Evolutionary conservation across 495 filamentous ascomycete genomes (phyloP).

Genomic region (Articulospora tetracladia): DNA sequence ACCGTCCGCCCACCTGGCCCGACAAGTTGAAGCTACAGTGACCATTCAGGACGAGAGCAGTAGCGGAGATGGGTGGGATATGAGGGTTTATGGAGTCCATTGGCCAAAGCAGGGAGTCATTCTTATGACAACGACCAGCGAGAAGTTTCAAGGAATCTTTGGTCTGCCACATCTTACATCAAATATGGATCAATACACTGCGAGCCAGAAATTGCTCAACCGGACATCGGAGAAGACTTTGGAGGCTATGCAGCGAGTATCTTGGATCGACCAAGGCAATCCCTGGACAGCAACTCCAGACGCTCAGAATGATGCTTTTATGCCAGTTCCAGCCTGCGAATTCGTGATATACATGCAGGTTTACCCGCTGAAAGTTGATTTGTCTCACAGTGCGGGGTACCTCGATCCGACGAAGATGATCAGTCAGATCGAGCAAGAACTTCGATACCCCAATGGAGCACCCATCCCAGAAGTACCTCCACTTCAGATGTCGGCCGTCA

Average conservation of each 20-base stretch:
- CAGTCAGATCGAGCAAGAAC: conserved; percentile 73
- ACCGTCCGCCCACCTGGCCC: conserved; percentile 30
- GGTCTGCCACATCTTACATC: conserved; percentile 79
- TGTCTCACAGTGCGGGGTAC: conserved; percentile 27
- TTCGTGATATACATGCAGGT: conserved; percentile 86
- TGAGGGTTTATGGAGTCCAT: conserved; percentile 78
- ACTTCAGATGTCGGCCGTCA: conserved; percentile 75
- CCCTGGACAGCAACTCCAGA: conserved; percentile 49
- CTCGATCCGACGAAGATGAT: conserved; percentile 40
- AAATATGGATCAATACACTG: conserved; percentile 58
- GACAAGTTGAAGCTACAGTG: conserved; percentile 60
- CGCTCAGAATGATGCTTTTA: conserved; percentile 55
- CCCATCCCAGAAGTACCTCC: conserved; percentile 61
- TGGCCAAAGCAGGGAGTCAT: conserved; percentile 72
- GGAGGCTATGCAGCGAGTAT: conserved; percentile 50
- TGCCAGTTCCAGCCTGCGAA: conserved; percentile 74
- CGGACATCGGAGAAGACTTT: conserved; percentile 66
- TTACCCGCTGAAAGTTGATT: conserved; percentile 50
- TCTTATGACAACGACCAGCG: conserved; percentile 80
- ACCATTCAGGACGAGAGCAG: conserved; percentile 67
- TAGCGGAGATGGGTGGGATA: conserved; percentile 66
- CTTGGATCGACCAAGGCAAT: conserved; percentile 35
- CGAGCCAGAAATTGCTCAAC: conserved; percentile 64
- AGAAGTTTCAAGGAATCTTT: conserved; percentile 89
- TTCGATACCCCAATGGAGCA: conserved; percentile 81